phyloP scores from a whole-genome alignment of 192 early-diverging fungal genomes.

The Entomortierella parvispora region DNA sequence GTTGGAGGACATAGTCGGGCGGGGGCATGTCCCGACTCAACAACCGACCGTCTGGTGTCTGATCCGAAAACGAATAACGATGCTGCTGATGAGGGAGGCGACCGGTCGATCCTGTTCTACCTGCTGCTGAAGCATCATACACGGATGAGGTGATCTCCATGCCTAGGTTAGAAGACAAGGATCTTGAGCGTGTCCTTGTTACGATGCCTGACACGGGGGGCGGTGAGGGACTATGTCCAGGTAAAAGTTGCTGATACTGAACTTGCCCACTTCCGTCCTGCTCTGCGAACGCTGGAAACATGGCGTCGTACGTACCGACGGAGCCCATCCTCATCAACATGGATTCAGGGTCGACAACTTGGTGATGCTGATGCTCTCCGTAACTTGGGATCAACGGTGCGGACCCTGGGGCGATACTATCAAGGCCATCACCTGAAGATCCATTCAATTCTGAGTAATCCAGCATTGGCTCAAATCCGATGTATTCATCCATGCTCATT shows the following conservation, averaged over 20 bases:
- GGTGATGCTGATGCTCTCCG: slow-evolving; percentile 30
- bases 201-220: not conserved
- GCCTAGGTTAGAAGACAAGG: slow-evolving; percentile 11
- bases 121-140: not conserved
- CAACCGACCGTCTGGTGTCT: slow-evolving; percentile 9
- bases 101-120: not conserved
- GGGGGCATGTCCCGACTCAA: slow-evolving; percentile 7
- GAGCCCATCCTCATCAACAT: slow-evolving; percentile 6
- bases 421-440: not conserved
- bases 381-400: slow-evolving; percentile 45
- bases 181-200: slow-evolving; percentile 15
- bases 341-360: slow-evolving; percentile 24
- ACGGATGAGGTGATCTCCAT: not conserved
- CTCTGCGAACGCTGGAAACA: slow-evolving; percentile 19
- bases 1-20: slow-evolving; percentile 26
- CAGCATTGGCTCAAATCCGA: slow-evolving; percentile 16
- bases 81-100: slow-evolving; percentile 5
- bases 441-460: not conserved
- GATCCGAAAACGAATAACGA: slow-evolving; percentile 28
- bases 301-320: not conserved
- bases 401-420: slow-evolving; percentile 7
- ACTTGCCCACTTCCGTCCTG: not conserved
- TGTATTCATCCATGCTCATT: slow-evolving; percentile 44
- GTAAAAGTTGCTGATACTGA: not conserved
- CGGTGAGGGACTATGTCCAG: no score